Percentiles rank a stretch among this genome's conserved stretches.
Conservation (phyloP, 2,329 filamentous ascomycete genomes). For the Aphanoascus verrucosus region DNA sequence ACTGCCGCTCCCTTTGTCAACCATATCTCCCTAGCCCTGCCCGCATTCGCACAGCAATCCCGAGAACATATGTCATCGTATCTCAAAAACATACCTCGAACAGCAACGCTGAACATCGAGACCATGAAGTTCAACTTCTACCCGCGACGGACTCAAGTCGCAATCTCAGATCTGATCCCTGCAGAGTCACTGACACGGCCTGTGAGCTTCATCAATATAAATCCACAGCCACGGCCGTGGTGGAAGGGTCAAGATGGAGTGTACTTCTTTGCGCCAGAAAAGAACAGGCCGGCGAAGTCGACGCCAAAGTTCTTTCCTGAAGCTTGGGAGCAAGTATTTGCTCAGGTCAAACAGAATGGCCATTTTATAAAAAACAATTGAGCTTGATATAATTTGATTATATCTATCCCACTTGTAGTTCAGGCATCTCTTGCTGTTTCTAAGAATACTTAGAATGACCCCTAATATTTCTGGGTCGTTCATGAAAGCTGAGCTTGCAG, state of each 20-base stretch:
- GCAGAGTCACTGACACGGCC: constrained; percentile 29
- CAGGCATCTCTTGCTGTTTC: background rate
- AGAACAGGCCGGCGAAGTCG: constrained; percentile 29
- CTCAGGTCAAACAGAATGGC: constrained; percentile 26
- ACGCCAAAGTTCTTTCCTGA: constrained; percentile 35
- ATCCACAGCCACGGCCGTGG: constrained; percentile 28
- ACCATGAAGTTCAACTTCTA: constrained; percentile 39
- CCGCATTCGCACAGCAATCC: constrained; percentile 53
- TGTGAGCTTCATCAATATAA: constrained; percentile 33
- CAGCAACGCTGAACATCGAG: constrained; percentile 35
- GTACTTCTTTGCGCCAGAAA: constrained; percentile 32
- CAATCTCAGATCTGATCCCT: constrained; percentile 32
- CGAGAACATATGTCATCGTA: constrained; percentile 38
- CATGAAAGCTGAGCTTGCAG: background rate
- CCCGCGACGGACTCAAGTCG: constrained; percentile 33
- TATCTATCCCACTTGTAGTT: constrained; percentile 5
- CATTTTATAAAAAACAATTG: constrained; percentile 6
- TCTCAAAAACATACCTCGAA: constrained; percentile 35
- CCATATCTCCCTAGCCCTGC: constrained; percentile 59
- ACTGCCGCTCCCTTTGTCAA: constrained; percentile 61
- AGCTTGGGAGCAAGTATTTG: constrained; percentile 35
- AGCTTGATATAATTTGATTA: background rate
- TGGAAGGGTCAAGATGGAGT: constrained; percentile 29
- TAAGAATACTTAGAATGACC: background rate
- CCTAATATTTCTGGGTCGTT: background rate